These are phyloP conservation scores for Primulina tabacum DNA, from an alignment of 257 asterid genomes.

Conservation along the genomic window DNA sequence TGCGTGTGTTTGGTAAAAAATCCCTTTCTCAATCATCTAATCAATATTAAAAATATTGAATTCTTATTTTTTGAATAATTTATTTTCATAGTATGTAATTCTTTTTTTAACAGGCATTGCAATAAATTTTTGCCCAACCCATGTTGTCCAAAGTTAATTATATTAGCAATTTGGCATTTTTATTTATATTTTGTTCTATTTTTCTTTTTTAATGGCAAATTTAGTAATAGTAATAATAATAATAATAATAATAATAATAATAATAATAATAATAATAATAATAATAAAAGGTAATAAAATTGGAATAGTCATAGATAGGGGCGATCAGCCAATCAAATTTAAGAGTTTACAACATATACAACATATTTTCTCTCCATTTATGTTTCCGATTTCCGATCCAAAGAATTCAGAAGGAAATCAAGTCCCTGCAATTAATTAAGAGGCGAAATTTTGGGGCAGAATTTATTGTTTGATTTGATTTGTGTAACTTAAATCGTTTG, in stretches of 20 bases:
- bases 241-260: too few relatives aligned
- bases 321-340: constrained; percentile 30
- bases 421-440: constrained; percentile 32
- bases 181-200: too few relatives aligned
- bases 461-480: constrained; percentile 20
- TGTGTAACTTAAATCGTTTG: constrained; percentile 26
- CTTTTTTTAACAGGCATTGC: too few relatives aligned
- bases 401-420: constrained; percentile 32
- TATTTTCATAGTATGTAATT: background rate
- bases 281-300: too few relatives aligned
- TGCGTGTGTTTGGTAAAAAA: background rate
- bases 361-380: constrained; percentile 24
- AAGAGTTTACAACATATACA: constrained; percentile 11
- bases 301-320: background rate
- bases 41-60: background rate
- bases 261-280: too few relatives aligned
- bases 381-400: constrained; percentile 38
- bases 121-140: too few relatives aligned
- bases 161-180: too few relatives aligned
- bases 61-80: too few relatives aligned
- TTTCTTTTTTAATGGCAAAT: too few relatives aligned
- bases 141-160: too few relatives aligned
- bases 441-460: constrained; percentile 24
- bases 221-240: too few relatives aligned
- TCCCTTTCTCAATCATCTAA: background rate